These are phyloP conservation scores for Thelonectria discophora DNA, from an alignment of 2,329 filamentous ascomycete genomes.

Conservation along the genomic window DNA sequence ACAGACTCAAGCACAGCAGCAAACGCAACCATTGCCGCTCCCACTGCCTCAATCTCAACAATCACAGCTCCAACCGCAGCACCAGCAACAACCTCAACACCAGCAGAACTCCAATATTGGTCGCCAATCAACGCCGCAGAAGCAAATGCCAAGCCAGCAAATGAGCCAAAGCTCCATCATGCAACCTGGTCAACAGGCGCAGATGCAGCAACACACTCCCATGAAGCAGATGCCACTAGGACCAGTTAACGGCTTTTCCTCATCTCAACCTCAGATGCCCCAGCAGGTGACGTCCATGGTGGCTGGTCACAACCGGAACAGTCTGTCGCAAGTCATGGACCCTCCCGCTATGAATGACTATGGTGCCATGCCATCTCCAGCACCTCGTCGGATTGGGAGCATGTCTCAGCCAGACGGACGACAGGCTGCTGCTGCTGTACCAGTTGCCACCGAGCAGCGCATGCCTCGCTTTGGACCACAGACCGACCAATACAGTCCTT, in stretches of 20 bases:
- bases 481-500: slow-evolving; percentile 64
- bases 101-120: slow-evolving; percentile 35
- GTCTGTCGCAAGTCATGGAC: slow-evolving; percentile 62
- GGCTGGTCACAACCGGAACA: slow-evolving; percentile 57
- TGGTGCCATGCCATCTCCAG: slow-evolving; percentile 55
- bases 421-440: slow-evolving; percentile 34
- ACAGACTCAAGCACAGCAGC: slow-evolving; percentile 52
- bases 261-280: slow-evolving; percentile 44
- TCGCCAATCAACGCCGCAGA: slow-evolving; percentile 43
- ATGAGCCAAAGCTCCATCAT: slow-evolving; percentile 48
- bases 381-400: slow-evolving; percentile 52
- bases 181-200: slow-evolving; percentile 43
- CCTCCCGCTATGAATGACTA: slow-evolving; percentile 49
- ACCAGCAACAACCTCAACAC: slow-evolving; percentile 36
- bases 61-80: slow-evolving; percentile 38
- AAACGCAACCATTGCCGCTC: slow-evolving; percentile 7
- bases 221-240: slow-evolving; percentile 56
- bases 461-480: slow-evolving; percentile 54
- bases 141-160: slow-evolving; percentile 44
- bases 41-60: slow-evolving; percentile 39
- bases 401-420: slow-evolving; percentile 50
- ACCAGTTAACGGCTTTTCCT: slow-evolving; percentile 51
- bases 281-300: slow-evolving; percentile 34
- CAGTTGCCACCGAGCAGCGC: slow-evolving; percentile 41
- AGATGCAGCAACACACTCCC: slow-evolving; percentile 48